Base-by-base conservation (phyloP, 2,329 filamentous ascomycete species). In the Pestalotiopsis sp. region DNA sequence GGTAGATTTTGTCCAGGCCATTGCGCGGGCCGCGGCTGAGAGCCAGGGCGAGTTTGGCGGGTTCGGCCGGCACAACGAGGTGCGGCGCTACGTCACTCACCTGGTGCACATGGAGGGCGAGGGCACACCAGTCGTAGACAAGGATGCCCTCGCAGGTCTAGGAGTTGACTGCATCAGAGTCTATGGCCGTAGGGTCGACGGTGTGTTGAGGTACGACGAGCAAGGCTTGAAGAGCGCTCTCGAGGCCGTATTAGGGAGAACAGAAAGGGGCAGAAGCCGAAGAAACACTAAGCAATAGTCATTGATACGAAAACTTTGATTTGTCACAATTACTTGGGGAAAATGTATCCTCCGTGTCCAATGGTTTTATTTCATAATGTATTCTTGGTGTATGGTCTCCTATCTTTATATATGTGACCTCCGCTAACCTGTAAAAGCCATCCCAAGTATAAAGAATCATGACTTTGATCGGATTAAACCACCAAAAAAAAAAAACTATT, bases 131-230 rank as follows among this genome's bases (percentile, higher is more conserved):
- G 82, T 78, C 3, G 91, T 97, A 1, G 90, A 97, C 73, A 89
- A 85, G 64, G 86, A 86, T 5, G 86, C 85, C 67, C 83, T 98
- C 58, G 81, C 81, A 3, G 80, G 81, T 20, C 78, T 94, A 71
- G 94, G 94, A 0, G 93, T 98, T 56, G 91, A 94, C 74, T 90
- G 90, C 17, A 87, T 97, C 14, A 86, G 90, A 67, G 83, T 97
- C 0, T 95, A 96, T 77, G 94, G 94, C 2, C 87, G 91, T 45
- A 89, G 85, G 70, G 83, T 83, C 12, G 78, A 79, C 39, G 81
- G 84, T 59, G 85, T 85, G 7, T 84, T 90, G 80, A 80, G 87
- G 69, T 97, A 97, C 79, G 95, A 98, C 79, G 86, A 90, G 67
- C 90, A 87, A 66, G 94, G 90, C 0, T 79, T 98, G 71, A 84